Percentiles rank a stretch among this genome's conserved stretches.
Evolutionary conservation across 2,329 filamentous ascomycete genomes (phyloP).

Genomic region (Fusarium heterosporum): DNA sequence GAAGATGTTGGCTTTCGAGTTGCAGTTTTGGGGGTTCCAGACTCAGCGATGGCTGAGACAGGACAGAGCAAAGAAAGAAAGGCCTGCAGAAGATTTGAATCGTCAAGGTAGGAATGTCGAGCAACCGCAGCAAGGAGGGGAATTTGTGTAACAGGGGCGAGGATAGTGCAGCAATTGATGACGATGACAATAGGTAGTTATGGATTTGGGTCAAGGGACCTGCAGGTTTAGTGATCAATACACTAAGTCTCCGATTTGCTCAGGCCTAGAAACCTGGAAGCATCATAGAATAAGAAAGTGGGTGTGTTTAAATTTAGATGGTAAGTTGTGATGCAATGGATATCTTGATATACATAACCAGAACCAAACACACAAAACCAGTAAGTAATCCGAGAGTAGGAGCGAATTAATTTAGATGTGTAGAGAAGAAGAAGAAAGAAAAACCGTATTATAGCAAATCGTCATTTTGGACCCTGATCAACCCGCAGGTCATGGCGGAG

Average conservation of each 20-base stretch:
- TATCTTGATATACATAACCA: background rate
- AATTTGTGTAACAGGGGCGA: slow-evolving; percentile 2
- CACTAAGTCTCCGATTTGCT: slow-evolving; percentile 15
- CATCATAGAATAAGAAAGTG: slow-evolving; percentile 1
- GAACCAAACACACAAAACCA: slow-evolving; percentile 7
- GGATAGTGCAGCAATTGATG: background rate
- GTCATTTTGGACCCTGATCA: slow-evolving; percentile 24
- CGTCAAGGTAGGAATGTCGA: background rate
- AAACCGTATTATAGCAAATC: background rate
- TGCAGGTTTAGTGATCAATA: slow-evolving; percentile 27
- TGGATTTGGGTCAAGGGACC: slow-evolving; percentile 20
- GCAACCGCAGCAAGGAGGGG: slow-evolving; percentile 4
- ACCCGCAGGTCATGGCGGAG: slow-evolving; percentile 4
- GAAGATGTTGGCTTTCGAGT: background rate
- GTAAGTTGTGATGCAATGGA: background rate
- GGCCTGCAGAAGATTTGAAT: background rate
- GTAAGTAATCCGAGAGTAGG: background rate
- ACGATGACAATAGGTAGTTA: slow-evolving; percentile 20
- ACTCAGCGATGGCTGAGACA: slow-evolving; percentile 20
- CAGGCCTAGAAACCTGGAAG: slow-evolving; percentile 13
- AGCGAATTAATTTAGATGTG: background rate
- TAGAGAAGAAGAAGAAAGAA: background rate
- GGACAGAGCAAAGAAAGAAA: background rate
- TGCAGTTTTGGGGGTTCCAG: background rate
- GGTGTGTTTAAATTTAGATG: background rate